Evolutionary conservation across 2,329 filamentous ascomycete species (phyloP).

Genomic region (Fragosphaeria purpurea): DNA sequence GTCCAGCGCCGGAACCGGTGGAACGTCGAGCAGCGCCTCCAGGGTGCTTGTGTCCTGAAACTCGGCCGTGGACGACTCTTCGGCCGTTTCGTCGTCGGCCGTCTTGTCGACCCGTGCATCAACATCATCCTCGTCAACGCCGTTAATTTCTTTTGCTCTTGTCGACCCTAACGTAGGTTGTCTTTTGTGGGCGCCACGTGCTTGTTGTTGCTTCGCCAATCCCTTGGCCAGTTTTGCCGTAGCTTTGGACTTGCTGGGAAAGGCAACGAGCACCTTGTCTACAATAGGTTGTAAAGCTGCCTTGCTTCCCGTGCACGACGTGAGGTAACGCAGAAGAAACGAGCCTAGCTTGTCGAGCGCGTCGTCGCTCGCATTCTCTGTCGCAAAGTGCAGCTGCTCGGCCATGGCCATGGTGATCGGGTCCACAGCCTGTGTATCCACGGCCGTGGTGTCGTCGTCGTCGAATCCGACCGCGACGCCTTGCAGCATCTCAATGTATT

Average conservation of each 20-base stretch:
- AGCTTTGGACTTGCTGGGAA: slow-evolving; percentile 26
- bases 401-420: slow-evolving; percentile 58
- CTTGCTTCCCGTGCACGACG: slow-evolving; percentile 30
- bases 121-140: neutral
- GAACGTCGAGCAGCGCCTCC: slow-evolving; percentile 33
- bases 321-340: slow-evolving; percentile 51
- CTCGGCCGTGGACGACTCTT: no score
- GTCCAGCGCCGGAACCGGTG: slow-evolving; percentile 38
- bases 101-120: slow-evolving; percentile 17
- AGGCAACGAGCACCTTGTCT: slow-evolving; percentile 27
- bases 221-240: slow-evolving; percentile 2
- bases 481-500: slow-evolving; percentile 65
- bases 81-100: slow-evolving; percentile 28
- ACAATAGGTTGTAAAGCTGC: slow-evolving; percentile 34
- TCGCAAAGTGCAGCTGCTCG: slow-evolving; percentile 69
- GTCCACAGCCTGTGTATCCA: slow-evolving; percentile 36
- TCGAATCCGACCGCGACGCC: slow-evolving; percentile 30
- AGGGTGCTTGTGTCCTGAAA: no score
- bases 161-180: no score
- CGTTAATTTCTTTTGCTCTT: neutral
- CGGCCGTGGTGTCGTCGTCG: slow-evolving; percentile 20
- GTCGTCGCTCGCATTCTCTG: slow-evolving; percentile 32
- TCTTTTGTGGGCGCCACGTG: no score
- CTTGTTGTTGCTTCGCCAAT: neutral
- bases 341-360: slow-evolving; percentile 37